Base-by-base conservation (phyloP, 2,329 filamentous ascomycete genomes). In the Nigrograna mackinnonii region DNA sequence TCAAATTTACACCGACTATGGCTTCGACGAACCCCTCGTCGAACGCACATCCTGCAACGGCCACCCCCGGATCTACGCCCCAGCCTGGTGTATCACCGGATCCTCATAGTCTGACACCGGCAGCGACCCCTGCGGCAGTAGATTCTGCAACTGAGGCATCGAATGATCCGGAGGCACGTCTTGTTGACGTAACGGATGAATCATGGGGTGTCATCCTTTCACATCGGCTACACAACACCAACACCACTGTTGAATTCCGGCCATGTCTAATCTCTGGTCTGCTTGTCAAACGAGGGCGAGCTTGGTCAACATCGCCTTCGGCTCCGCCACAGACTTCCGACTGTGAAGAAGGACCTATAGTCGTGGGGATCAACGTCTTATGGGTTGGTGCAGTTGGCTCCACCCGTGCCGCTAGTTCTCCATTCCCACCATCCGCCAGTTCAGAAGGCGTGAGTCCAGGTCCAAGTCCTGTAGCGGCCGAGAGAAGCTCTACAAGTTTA, bases 161-260 rank as follows among this genome's bases (percentile, higher is more conserved):
- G 2, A 52, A 49, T 16, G 83, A 86, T 44, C 75, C 76, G 2
- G 87, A 91, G 43, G 81, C 85, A 1, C 80, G 85, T 16, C 78
- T 95, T 9, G 71, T 88, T 14, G 88, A 94, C 58, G 68, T 81
- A 2, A 84, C 83, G 1, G 89, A 94, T 55, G 86, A 89, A 49
- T 86, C 82, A 1, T 92, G 86, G 85, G 87, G 85, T 16, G 79
- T 87, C 4, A 74, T 94, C 13, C 77, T 88, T 31, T 78, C 81
- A 1, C 85, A 89, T 60, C 77, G 70, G n/a, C 52, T 66, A 1
- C 69, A 62, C 58, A 70, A 64, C 49, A 64, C 60, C 24, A 59
- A 63, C 41, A 66, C 64, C 0, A 58, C 60, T 26, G 55, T 57
- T 44, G 58, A 65, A 46, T 63, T 64, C 54, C 57, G 60, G 20